Base-by-base conservation (phyloP, 129 eudicot genomes). In the Lonicera japonica region DNA sequence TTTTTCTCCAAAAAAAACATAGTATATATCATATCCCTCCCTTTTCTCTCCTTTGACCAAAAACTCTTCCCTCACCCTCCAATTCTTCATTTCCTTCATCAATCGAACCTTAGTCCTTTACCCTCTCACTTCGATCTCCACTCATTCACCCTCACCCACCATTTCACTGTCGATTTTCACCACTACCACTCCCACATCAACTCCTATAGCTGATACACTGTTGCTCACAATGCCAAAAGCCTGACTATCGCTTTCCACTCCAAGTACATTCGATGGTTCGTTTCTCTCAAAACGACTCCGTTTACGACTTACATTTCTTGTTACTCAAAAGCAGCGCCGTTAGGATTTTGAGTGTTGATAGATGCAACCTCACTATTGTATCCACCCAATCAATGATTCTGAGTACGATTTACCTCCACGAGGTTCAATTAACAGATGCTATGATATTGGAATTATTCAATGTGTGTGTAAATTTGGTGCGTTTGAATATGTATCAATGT, bases 1-100 rank as follows among this genome's bases (percentile, higher is more conserved):
- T n/a, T n/a, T n/a, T n/a, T n/a, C n/a, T n/a, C n/a, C n/a, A n/a
- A n/a, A n/a, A n/a, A n/a, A n/a, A n/a, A n/a, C n/a, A n/a, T n/a
- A n/a, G n/a, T n/a, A n/a, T n/a, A n/a, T n/a, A n/a, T n/a, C n/a
- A n/a, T n/a, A n/a, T n/a, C n/a, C 18, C 29, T 62, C 11, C 40
- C 54, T 46, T 62, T 54, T 45, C 67, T 62, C 67, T 21, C 36
- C 56, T 62, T 62, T 18, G 55, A 43, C 23, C 46, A 11, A 54
- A 2, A 19, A n/a, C 39, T 62, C 56, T 62, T 21, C 29, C 19
- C 9, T 4, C 14, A 55, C 65, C 36, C 53, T 41, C 34, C 53
- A 20, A 25, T 19, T 24, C 54, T 61, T 61, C 65, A 4, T 23
- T 52, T 7, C 39, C 21, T 61, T 61, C 54, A 41, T 61, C 19